Percentiles rank a stretch among this genome's conserved stretches.
phyloP scores from a whole-genome alignment of 345 rosid genomes.

The Lepidium aucheri region DNA sequence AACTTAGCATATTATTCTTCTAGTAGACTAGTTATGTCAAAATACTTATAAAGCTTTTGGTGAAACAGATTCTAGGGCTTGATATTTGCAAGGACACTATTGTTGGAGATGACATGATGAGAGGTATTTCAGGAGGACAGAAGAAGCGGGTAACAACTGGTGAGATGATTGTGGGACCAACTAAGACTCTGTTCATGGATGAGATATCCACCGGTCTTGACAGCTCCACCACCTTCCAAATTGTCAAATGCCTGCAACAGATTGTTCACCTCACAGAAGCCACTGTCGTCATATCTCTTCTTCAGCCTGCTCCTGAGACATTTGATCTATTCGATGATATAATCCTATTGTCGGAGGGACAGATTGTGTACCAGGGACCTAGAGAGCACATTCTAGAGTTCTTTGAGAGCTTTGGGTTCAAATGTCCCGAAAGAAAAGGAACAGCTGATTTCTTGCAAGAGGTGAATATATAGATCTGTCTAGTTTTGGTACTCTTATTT shows the following conservation, averaged over 20 bases:
- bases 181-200: conserved; percentile 75
- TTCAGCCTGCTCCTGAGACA: conserved; percentile 82
- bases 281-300: conserved; percentile 58
- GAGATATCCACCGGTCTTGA: conserved; percentile 86
- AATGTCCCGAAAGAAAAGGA: conserved; percentile 70
- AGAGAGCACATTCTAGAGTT: conserved; percentile 48
- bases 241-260: conserved; percentile 75
- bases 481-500: background rate
- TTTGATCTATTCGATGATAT: conserved; percentile 72
- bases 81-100: conserved; percentile 74
- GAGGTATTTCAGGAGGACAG: conserved; percentile 82
- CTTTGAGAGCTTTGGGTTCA: conserved; percentile 58
- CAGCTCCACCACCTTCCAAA: conserved; percentile 69
- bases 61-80: conserved; percentile 57
- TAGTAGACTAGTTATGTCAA: background rate
- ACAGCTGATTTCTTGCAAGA: conserved; percentile 84
- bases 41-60: background rate
- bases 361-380: conserved; percentile 72
- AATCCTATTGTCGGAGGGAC: conserved; percentile 56
- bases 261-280: conserved; percentile 69
- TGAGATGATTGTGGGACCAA: conserved; percentile 85
- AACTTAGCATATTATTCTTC: background rate
- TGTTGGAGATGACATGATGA: conserved; percentile 65
- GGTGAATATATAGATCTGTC: conserved; percentile 28
- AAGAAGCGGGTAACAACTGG: conserved; percentile 76